Evolutionary conservation across 176 grass and related monocot genomes (phyloP).

Genomic region (Elymus sibiricus): DNA sequence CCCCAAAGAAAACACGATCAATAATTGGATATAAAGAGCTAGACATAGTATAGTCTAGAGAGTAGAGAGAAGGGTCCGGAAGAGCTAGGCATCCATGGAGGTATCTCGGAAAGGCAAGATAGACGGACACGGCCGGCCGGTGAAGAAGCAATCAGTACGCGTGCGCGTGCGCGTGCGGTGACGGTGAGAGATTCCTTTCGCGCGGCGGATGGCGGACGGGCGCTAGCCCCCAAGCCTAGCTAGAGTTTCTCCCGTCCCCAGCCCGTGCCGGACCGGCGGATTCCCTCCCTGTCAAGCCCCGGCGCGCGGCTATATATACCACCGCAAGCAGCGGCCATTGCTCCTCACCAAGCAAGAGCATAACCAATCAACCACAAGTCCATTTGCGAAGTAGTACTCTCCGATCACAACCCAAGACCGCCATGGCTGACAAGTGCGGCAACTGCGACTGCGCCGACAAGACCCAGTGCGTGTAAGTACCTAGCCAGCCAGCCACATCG

Average conservation of each 20-base stretch:
- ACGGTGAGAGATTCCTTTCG: constrained; percentile 22
- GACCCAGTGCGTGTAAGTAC: constrained; percentile 68
- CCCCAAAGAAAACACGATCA: too few species aligned
- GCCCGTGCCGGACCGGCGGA: not conserved
- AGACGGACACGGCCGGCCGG: not conserved
- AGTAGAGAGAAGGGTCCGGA: too few species aligned
- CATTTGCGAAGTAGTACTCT: not conserved
- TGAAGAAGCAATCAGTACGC: not conserved
- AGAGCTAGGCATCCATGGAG: not conserved
- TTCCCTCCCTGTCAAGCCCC: not conserved
- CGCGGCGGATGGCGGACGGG: not conserved
- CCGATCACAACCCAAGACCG: not conserved
- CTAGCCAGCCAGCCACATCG: not conserved
- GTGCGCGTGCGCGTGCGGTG: not conserved
- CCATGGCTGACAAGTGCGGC: constrained; percentile 80
- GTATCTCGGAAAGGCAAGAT: not conserved
- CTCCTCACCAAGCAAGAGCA: constrained; percentile 15
- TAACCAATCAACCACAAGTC: not conserved
- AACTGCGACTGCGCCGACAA: constrained; percentile 93
- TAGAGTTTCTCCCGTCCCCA: not conserved
- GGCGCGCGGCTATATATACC: constrained; percentile 16
- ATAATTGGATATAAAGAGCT: too few species aligned
- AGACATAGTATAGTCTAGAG: too few species aligned
- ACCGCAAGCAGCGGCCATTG: not conserved
- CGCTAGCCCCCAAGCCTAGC: not conserved